Evolutionary conservation across 192 early-diverging fungal species (phyloP).

Genomic region (Coemansia sp.): DNA sequence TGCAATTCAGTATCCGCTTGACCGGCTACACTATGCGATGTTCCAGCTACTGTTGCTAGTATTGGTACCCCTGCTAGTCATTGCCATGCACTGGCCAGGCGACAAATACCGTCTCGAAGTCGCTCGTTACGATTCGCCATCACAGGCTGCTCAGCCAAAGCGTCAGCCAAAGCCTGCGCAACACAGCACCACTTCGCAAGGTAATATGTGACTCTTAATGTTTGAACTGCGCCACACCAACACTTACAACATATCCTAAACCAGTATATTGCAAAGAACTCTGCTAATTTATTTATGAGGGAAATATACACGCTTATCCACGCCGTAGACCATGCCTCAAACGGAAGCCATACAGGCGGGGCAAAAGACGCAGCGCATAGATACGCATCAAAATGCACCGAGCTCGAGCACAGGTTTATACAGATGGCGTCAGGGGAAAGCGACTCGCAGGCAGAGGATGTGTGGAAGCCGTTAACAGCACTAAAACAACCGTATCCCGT

Average conservation of each 20-base stretch:
- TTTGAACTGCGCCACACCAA: not conserved
- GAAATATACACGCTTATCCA: not conserved
- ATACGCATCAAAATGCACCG: constrained; percentile 28
- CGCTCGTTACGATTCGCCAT: not conserved
- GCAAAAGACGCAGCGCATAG: constrained; percentile 8
- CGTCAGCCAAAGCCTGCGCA: not conserved
- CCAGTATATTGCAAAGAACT: not conserved
- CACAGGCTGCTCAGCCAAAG: not conserved
- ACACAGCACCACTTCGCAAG: not conserved
- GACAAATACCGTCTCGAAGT: not conserved
- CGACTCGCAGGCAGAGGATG: not conserved
- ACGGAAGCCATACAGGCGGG: not conserved
- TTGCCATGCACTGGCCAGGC: not conserved
- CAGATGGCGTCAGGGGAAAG: constrained; percentile 17
- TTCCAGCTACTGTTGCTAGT: constrained; percentile 41
- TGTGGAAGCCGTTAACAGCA: constrained; percentile 31
- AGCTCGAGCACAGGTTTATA: constrained; percentile 34
- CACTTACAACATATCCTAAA: not conserved
- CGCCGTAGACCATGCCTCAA: not conserved
- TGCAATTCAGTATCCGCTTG: constrained; percentile 37
- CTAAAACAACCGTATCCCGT: constrained; percentile 34
- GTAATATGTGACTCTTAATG: not conserved
- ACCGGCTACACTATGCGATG: constrained; percentile 45
- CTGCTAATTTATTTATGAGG: not conserved
- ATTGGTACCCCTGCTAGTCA: constrained; percentile 9